Conservation (phyloP, 148 eudicot species). For the Silene latifolia region DNA sequence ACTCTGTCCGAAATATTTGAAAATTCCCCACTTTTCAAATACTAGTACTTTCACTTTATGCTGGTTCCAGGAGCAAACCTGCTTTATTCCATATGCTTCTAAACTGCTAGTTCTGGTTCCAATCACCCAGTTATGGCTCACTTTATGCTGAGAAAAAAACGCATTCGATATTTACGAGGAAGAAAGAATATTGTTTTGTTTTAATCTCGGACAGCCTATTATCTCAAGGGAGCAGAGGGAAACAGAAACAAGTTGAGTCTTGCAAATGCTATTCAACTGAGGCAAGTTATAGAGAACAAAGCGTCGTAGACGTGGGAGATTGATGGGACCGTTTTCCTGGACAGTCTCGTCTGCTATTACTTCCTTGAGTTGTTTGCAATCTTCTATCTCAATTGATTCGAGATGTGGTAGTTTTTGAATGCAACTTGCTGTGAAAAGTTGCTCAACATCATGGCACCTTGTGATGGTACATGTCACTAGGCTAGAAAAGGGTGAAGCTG, state of each 20-base stretch:
- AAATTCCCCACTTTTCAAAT: no score
- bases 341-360: neutral
- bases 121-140: no score
- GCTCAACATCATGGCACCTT: slow-evolving; percentile 8
- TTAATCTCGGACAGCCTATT: neutral
- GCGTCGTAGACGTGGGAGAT: neutral
- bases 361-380: neutral
- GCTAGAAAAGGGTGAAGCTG: neutral
- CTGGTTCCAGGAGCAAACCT: no score
- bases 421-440: neutral
- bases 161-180: neutral
- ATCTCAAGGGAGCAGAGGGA: neutral
- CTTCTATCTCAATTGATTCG: neutral
- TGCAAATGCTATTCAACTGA: slow-evolving; percentile 1
- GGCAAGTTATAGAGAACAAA: no score
- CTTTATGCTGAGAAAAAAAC: no score
- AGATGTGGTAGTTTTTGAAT: neutral
- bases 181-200: neutral
- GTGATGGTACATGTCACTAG: neutral
- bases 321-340: neutral
- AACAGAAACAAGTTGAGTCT: neutral
- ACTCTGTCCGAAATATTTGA: no score
- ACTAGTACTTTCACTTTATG: no score
- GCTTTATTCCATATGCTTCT: no score
- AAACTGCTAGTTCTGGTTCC: no score